Evolutionary conservation across 1,284 basidiomycete genomes (phyloP), one percentile per base, ranked within the genome.

Genomic region (Hymenochaete sp.): DNA sequence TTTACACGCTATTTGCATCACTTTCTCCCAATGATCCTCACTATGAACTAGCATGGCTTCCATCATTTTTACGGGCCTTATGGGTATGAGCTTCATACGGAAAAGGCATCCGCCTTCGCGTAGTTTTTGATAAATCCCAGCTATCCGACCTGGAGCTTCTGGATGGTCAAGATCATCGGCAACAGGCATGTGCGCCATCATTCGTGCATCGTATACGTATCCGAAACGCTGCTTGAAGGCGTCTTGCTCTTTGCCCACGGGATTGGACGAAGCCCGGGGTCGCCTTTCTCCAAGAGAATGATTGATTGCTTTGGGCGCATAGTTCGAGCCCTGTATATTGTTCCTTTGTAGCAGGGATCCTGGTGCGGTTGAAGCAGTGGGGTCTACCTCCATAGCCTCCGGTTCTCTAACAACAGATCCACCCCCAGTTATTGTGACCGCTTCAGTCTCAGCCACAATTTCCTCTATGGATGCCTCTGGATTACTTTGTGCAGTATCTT

Each of bases 11-110:
- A 88, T 81, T 14, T 76, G 79, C 53, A 85, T 68, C 16, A 98
- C 83, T 61, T 90, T 90, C 51, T 92, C 76, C 92, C 93, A 97
- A 54, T 93, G 82, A 42, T 86, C 83, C 54, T 86, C 77, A 42
- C 80, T 84, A 62, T 99, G 95, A 1, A 98, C 91, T 7, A 96
- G 77, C 45, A 87, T 66, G 7, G 82, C 87, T 64, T 98, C 93
- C 31, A 84, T 74, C 49, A 75, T 75, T 33, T 72, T 69, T 3
- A 86, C 90, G 41, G 79, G 73, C 32, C 89, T 72, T 52, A 89
- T 82, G 0, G 77, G 77, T 26, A 99, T 66, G 48, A 73, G 72
- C 56, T 81, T 77, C 90, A 97, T 96, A 53, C 78, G 73, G 16
- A 66, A 56, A 38, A 82, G 70, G 53, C 86, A 71, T n/a, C 77